Evolutionary conservation across 2,329 filamentous ascomycete species (phyloP), one percentile per base, ranked within the genome.

Genomic region (Claviceps monticola): DNA sequence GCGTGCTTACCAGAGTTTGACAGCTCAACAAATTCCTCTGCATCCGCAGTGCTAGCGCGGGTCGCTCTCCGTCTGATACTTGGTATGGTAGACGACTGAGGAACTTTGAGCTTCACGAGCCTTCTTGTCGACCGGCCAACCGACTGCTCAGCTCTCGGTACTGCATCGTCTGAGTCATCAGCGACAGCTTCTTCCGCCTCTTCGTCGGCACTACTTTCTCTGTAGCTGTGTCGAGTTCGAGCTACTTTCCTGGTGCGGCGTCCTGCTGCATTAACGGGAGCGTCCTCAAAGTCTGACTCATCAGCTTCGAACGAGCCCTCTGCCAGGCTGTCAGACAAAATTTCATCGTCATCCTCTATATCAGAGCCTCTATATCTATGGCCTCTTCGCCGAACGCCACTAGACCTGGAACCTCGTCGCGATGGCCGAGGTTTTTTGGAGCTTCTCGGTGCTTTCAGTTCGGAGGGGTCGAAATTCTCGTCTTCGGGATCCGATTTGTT

Each of bases 401-500:
- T 57, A 4, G 66, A 54, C 49, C 60, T 61, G 16, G 62, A 59
- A 39, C 63, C 60, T 50, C 65, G 29, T 34, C 29, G 67, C 5
- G 69, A 64, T 34, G 69, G 63, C 23, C 71, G 69, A 5, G 67
- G 59, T 51, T 71, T 73, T 56, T 71, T 75, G 51, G 65, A 65
- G 54, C 56, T 65, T 53, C 69, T 69, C 14, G 66, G 66, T 16
- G 74, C 68, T 34, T 68, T 67, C 26, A 66, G 70, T 57, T 74
- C 71, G 21, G 64, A 61, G 16, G 80, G 80, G 53, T 81, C 75
- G 60, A 84, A 84, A 63, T 82, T 82, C 57, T 80, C 79, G 61
- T 84, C 81, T 48, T 80, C 75, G 2, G 81, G 72, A 58, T 84
- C 81, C 49, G 81, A 84, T 61, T 80, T 76, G 63, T 83, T 83